Conservation (phyloP, 768 basidiomycete species). For the Lactarius tabidus region DNA sequence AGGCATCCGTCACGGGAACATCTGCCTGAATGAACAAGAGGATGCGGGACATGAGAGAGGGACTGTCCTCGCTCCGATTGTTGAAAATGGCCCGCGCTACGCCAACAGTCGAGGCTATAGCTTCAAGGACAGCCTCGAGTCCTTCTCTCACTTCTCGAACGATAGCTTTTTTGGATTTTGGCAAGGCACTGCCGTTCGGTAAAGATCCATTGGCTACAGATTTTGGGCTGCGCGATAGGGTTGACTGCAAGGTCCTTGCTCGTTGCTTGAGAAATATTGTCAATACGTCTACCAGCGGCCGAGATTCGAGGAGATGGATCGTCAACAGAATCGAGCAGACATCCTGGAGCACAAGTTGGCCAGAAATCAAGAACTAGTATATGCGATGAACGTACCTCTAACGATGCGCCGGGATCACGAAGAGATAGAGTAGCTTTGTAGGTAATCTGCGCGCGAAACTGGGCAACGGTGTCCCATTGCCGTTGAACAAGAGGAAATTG, state of each 20-base stretch:
- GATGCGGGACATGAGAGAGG: slow-evolving; percentile 52
- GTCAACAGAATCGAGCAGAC: slow-evolving; percentile 75
- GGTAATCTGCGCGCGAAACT: slow-evolving; percentile 84
- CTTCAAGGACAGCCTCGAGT: slow-evolving; percentile 48
- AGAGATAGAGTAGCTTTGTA: slow-evolving; percentile 84
- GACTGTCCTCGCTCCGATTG: slow-evolving; percentile 30
- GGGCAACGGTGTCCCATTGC: slow-evolving; percentile 89
- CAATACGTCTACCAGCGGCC: slow-evolving; percentile 71
- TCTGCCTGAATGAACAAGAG: slow-evolving; percentile 62
- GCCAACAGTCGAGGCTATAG: slow-evolving; percentile 55
- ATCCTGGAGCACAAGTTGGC: slow-evolving; percentile 42
- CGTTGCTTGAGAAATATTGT: slow-evolving; percentile 69
- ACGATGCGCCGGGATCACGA: slow-evolving; percentile 51
- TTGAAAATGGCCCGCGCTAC: slow-evolving; percentile 58
- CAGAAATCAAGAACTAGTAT: neutral
- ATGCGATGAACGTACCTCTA: slow-evolving; percentile 42
- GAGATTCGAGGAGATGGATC: slow-evolving; percentile 85
- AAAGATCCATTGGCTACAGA: slow-evolving; percentile 9
- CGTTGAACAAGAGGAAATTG: slow-evolving; percentile 87
- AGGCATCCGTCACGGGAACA: slow-evolving; percentile 27
- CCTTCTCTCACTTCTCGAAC: slow-evolving; percentile 53
- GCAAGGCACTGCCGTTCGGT: slow-evolving; percentile 12
- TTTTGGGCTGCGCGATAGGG: slow-evolving; percentile 29
- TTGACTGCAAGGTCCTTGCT: slow-evolving; percentile 48
- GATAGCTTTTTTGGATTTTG: slow-evolving; percentile 33